Evolutionary conservation across 2,329 filamentous ascomycete genomes (phyloP), one percentile per base, ranked within the genome.

Genomic region (Hysterium pulicare): DNA sequence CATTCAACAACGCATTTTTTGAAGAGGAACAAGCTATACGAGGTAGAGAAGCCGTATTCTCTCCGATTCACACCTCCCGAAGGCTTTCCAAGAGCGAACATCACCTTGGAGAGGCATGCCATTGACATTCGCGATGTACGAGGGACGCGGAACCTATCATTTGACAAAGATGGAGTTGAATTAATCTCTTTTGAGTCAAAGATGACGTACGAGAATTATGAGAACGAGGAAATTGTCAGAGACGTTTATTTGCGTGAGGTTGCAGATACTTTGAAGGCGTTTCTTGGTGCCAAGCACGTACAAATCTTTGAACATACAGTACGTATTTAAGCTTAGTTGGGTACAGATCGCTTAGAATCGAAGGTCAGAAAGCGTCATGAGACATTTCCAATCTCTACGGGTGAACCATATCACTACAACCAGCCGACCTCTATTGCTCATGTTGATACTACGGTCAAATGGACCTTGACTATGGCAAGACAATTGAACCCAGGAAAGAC

Each of bases 131-230:
- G 28, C 5, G 24, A 40, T 23, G 34, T 44, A 3, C 23, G 41
- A 10, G 8, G 15, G 16, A 3, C 13, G 8, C 11, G 23, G 15
- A 16, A n/a, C 2, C 11, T 33, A 17, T 33, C 38, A 32, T 33
- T 41, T 11, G 21, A 41, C 28, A 9, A 24, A 15, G n/a, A 41
- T 23, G 38, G 38, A 22, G 33, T 41, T 17, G 15, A n/a, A 24
- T 17, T 46, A 10, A 19, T 33, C 6, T 13, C 19, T 5, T 21
- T 46, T 8, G 39, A 42, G 3, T 34, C 39, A n/a, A 22, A 20
- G 5, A 42, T 46, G 40, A 15, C 17, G n/a, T 42, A 42, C 16
- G 20, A 46, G 11, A 40, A 46, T 15, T 46, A 81, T 28, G 34
- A 38, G 10, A 16, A 42, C 10, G 28, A 42, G 22, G 31, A 46